phyloP scores from a whole-genome alignment of 495 filamentous ascomycete genomes.

The Hypoxylon perforatum region DNA sequence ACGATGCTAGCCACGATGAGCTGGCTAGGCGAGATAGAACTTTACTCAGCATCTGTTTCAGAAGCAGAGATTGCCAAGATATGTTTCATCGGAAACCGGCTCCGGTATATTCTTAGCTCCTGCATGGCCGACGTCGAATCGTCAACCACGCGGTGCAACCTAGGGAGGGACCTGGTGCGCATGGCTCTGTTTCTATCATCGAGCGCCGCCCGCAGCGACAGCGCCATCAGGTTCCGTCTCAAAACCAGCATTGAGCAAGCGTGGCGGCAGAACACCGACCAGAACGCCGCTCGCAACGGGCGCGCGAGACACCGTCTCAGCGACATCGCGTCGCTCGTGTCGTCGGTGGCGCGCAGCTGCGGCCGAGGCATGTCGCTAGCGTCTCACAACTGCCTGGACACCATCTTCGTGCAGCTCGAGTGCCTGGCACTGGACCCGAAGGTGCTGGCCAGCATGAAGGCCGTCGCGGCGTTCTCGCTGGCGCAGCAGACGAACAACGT shows the following conservation, averaged over 20 bases:
- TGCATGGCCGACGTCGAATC: slow-evolving; percentile 31
- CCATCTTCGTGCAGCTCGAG: slow-evolving; percentile 39
- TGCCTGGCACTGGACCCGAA: slow-evolving; percentile 28
- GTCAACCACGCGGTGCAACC: slow-evolving; percentile 5
- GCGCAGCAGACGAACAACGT: slow-evolving; percentile 56
- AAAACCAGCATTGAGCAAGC: slow-evolving; percentile 30
- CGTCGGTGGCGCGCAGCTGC: slow-evolving; percentile 50
- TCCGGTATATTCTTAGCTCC: slow-evolving; percentile 33
- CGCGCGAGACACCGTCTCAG: slow-evolving; percentile 34
- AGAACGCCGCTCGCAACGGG: slow-evolving; percentile 22
- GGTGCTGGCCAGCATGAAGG: slow-evolving; percentile 39
- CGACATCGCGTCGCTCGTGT: slow-evolving; percentile 46
- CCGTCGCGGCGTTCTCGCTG: slow-evolving; percentile 50
- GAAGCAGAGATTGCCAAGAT: slow-evolving; percentile 37
- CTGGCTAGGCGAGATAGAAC: slow-evolving; percentile 43
- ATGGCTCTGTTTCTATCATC: slow-evolving; percentile 43
- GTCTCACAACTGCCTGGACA: slow-evolving; percentile 50
- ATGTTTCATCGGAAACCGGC: slow-evolving; percentile 34
- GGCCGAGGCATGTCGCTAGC: slow-evolving; percentile 45
- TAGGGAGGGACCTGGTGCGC: slow-evolving; percentile 33
- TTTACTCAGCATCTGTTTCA: slow-evolving; percentile 23
- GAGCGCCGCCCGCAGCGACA: slow-evolving; percentile 13
- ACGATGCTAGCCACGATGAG: slow-evolving; percentile 50
- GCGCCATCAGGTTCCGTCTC: slow-evolving; percentile 15
- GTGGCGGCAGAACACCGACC: slow-evolving; percentile 16